phyloP scores from a whole-genome alignment of 2,329 filamentous ascomycete genomes.

The Remersonia thermophila region DNA sequence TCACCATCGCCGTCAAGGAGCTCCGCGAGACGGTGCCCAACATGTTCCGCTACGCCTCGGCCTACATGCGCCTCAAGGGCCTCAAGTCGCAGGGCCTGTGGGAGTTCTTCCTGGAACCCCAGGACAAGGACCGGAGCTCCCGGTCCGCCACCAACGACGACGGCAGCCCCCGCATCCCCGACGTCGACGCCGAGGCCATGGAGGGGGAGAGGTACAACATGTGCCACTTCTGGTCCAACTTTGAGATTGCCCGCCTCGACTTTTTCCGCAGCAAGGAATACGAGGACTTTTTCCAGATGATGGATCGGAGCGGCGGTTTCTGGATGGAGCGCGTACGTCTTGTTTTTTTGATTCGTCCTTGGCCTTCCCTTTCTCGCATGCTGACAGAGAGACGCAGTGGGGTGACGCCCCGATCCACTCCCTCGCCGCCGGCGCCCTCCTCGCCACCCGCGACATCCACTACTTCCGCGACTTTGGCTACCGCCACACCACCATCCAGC shows the following conservation, averaged over 20 bases:
- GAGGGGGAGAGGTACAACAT: slow-evolving; percentile 98
- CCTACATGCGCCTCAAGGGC: slow-evolving; percentile 88
- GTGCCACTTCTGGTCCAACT: slow-evolving; percentile 99
- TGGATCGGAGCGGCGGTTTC: slow-evolving; percentile 95
- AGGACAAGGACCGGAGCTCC: slow-evolving; percentile 61
- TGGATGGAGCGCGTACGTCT: slow-evolving; percentile 86
- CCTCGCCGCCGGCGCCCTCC: slow-evolving; percentile 78
- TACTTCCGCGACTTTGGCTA: slow-evolving; percentile 99
- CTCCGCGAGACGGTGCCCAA: slow-evolving; percentile 95
- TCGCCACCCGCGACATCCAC: slow-evolving; percentile 75
- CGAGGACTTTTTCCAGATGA: slow-evolving; percentile 96
- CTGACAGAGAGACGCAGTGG: slow-evolving; percentile 48
- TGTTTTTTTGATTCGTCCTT: not conserved
- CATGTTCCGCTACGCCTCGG: slow-evolving; percentile 96
- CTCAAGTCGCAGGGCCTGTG: slow-evolving; percentile 83
- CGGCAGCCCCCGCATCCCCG: slow-evolving; percentile 52
- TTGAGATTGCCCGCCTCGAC: slow-evolving; percentile 87
- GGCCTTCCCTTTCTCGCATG: too few relatives aligned
- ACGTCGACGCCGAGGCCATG: slow-evolving; percentile 87
- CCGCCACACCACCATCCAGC: slow-evolving; percentile 95
- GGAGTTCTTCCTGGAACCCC: slow-evolving; percentile 96
- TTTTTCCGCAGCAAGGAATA: slow-evolving; percentile 98
- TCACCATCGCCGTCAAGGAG: slow-evolving; percentile 97
- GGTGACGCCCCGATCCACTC: slow-evolving; percentile 98
- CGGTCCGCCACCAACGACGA: slow-evolving; percentile 44